Base-by-base conservation (phyloP, 805 yeast genomes). In the Candida qinlingensis region DNA sequence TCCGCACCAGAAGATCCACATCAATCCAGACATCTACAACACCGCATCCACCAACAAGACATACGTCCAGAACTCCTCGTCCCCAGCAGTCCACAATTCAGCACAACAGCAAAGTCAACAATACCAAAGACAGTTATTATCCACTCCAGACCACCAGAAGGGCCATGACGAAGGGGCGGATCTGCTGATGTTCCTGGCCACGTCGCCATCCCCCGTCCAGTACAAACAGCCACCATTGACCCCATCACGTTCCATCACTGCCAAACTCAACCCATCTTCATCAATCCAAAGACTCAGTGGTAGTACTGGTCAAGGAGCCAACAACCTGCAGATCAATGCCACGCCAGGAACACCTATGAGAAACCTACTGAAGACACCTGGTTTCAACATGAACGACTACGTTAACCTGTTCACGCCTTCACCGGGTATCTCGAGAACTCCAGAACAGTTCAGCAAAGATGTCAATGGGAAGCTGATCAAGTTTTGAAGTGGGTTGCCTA, bases 351-450 rank as follows among this genome's bases (percentile, higher is more conserved):
- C 67, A 3, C 68, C 67, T 34, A 61, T 56, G 56, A 57, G 57
- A 44, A 50, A 58, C n/a, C 44, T 57, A 31, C 43, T 54, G 40
- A 65, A 67, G 54, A 84, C 87, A 0, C 85, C 85, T 1, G 85
- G 84, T 3, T 87, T 87, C 69, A 87, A 87, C 64, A 80, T 87
- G 82, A 83, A 80, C 61, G 96, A 87, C 62, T 87, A 86, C 62
- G 85, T 88, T 37, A 85, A 87, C 61, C 74, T 85, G 53, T 83
- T 83, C 61, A 81, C 91, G 1, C 94, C 94, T 4, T 80, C 87
- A 8, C 86, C 86, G 27, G 55, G 71, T 41, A 43, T 55, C 26
- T 49, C 61, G 6, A 61, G 68, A 40, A 70, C 75, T 0, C 75
- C 75, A 3, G 73, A 57, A 5, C 57, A 54, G 31, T 41, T 51